Conservation (phyloP, 1,139 yeast species). For the Debaryomycetaceae sp. region DNA sequence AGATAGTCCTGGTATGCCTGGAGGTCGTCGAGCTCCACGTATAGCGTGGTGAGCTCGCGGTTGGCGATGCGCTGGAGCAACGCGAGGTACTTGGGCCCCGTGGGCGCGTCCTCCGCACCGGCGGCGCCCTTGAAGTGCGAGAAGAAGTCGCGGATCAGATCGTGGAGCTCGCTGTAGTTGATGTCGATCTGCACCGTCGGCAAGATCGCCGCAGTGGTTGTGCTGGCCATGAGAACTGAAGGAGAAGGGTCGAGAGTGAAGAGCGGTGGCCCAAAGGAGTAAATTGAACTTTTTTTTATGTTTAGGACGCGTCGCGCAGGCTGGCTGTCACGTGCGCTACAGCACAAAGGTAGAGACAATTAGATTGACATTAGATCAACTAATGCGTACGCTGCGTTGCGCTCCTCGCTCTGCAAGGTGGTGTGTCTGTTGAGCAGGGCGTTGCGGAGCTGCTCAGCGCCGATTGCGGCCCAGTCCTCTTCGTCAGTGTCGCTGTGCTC, state of each 20-base stretch:
- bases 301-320: slow-evolving; percentile 9
- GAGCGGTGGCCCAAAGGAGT: slow-evolving; percentile 2
- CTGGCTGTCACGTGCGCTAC: slow-evolving; percentile 1
- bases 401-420: slow-evolving; percentile 28
- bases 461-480: slow-evolving; percentile 92
- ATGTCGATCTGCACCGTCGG: slow-evolving; percentile 58
- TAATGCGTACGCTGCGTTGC: slow-evolving; percentile 58
- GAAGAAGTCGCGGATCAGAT: slow-evolving; percentile 53
- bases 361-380: slow-evolving; percentile 50
- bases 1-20: slow-evolving; percentile 56
- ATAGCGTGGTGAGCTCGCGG: slow-evolving; percentile 65
- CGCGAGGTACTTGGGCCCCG: slow-evolving; percentile 72
- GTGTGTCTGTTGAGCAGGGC: slow-evolving; percentile 11
- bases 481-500: slow-evolving; percentile 66
- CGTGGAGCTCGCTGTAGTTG: slow-evolving; percentile 55
- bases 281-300: not conserved
- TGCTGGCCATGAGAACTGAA: not conserved
- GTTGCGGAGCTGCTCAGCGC: slow-evolving; percentile 59
- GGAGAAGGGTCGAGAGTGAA: not conserved
- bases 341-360: no score
- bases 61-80: slow-evolving; percentile 80
- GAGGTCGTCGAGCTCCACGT: slow-evolving; percentile 82
- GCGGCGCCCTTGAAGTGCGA: slow-evolving; percentile 50
- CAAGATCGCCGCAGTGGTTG: slow-evolving; percentile 36
- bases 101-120: slow-evolving; percentile 13